These are phyloP conservation scores for Stenogyne calaminthoides DNA, from an alignment of 305 asterid genomes.

Conservation along the genomic window DNA sequence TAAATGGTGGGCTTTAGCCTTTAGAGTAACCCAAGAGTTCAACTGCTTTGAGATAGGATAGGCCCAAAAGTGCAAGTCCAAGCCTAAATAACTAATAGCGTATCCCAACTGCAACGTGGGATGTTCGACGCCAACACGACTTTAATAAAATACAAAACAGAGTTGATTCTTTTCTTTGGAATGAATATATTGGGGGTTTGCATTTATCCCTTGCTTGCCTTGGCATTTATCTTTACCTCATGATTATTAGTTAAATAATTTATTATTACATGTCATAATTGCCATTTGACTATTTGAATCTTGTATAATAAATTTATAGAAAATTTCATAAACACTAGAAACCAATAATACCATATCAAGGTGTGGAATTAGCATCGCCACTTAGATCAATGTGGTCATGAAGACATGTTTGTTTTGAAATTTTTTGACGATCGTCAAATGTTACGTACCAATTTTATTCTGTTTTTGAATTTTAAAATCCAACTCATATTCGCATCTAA, in stretches of 20 bases:
- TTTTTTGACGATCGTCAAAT: too few relatives aligned
- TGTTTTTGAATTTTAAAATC: too few relatives aligned
- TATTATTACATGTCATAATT: too few relatives aligned
- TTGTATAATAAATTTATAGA: too few relatives aligned
- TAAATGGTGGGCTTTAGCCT: neutral
- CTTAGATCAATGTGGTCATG: too few relatives aligned
- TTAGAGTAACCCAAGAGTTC: neutral
- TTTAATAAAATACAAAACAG: neutral
- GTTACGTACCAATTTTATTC: too few relatives aligned
- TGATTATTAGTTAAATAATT: neutral
- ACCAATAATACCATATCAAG: too few relatives aligned
- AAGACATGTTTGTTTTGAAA: too few relatives aligned
- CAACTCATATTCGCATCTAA: too few relatives aligned
- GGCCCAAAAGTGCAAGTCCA: neutral
- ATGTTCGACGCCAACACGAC: neutral
- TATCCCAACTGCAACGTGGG: neutral
- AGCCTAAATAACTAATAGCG: neutral
- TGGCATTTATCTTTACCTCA: neutral
- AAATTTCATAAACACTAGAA: too few relatives aligned
- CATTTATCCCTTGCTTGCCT: conserved; percentile 36
- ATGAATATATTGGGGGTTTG: conserved; percentile 13
- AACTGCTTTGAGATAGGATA: neutral
- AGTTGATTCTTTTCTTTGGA: conserved; percentile 25
- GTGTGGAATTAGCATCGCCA: too few relatives aligned
- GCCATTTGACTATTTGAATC: too few relatives aligned